phyloP scores from a whole-genome alignment of 2,329 filamentous ascomycete genomes.

The Nigrospora sphaerica region DNA sequence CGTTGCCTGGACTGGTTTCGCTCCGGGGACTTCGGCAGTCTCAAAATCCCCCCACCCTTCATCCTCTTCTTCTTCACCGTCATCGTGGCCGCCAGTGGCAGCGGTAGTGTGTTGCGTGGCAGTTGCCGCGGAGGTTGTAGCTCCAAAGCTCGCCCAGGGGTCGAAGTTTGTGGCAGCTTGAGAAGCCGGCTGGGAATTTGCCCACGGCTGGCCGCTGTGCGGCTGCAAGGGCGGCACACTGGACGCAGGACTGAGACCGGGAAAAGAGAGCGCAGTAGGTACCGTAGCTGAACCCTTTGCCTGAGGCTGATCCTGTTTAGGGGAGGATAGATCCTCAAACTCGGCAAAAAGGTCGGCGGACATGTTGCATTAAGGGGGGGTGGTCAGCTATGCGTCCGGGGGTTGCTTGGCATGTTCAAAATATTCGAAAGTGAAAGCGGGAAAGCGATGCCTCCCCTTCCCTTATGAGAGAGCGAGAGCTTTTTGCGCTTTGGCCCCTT shows the following conservation, averaged over 20 bases:
- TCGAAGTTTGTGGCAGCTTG: neutral
- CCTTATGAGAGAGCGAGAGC: too few relatives aligned
- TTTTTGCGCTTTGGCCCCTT: too few relatives aligned
- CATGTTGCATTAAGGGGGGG: constrained; percentile 30
- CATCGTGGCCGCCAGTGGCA: constrained; percentile 11
- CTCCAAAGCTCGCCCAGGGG: constrained; percentile 1
- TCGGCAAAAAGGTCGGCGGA: constrained; percentile 61
- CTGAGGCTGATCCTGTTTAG: too few relatives aligned
- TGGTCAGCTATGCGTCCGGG: too few relatives aligned
- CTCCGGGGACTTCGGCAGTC: constrained; percentile 33
- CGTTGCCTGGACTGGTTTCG: neutral
- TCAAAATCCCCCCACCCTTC: constrained; percentile 66
- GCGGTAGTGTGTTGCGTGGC: neutral
- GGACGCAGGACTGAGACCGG: too few relatives aligned
- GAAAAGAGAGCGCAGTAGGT: too few relatives aligned
- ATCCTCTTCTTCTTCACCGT: constrained; percentile 53
- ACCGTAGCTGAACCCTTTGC: too few relatives aligned
- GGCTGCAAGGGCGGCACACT: neutral
- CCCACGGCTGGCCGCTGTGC: constrained; percentile 21
- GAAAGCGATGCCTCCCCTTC: too few relatives aligned
- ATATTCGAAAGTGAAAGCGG: too few relatives aligned
- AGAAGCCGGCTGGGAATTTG: constrained; percentile 18
- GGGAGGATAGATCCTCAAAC: constrained; percentile 35
- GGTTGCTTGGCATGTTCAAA: too few relatives aligned
- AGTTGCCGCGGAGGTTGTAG: neutral